Evolutionary conservation across 768 basidiomycete species (phyloP).

Genomic region (Naganishia antarctica): DNA sequence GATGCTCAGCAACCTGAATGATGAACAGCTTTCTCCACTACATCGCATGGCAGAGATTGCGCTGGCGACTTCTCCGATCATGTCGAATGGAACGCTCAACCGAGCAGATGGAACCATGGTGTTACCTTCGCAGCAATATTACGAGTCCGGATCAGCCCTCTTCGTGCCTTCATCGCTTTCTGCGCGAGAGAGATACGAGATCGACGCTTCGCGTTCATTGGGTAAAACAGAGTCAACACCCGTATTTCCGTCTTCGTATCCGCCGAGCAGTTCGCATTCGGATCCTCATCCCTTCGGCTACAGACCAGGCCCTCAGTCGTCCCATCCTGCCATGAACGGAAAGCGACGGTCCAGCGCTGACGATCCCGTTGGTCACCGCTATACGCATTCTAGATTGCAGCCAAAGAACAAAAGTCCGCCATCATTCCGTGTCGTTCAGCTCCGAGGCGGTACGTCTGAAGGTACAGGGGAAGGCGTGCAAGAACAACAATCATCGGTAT

Average conservation of each 20-base stretch:
- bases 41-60: conserved; percentile 19
- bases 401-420: conserved; percentile 20
- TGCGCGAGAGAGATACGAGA: background rate
- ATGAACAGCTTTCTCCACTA: conserved; percentile 6
- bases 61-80: conserved; percentile 11
- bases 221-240: background rate
- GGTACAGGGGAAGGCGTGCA: background rate
- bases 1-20: background rate
- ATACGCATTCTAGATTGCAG: conserved; percentile 3
- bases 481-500: background rate
- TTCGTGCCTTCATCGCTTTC: background rate
- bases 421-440: conserved; percentile 9
- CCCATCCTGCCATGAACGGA: background rate
- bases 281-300: background rate
- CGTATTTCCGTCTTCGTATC: background rate
- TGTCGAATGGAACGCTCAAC: background rate
- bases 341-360: background rate
- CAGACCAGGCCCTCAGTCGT: background rate
- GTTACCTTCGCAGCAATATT: conserved; percentile 13
- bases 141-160: conserved; percentile 3
- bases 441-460: background rate
- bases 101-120: conserved; percentile 5
- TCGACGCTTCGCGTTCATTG: background rate
- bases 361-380: conserved; percentile 1
- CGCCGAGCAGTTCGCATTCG: background rate